These are phyloP conservation scores for Obba rivulosa DNA, from an alignment of 768 basidiomycete genomes.

Conservation along the genomic window DNA sequence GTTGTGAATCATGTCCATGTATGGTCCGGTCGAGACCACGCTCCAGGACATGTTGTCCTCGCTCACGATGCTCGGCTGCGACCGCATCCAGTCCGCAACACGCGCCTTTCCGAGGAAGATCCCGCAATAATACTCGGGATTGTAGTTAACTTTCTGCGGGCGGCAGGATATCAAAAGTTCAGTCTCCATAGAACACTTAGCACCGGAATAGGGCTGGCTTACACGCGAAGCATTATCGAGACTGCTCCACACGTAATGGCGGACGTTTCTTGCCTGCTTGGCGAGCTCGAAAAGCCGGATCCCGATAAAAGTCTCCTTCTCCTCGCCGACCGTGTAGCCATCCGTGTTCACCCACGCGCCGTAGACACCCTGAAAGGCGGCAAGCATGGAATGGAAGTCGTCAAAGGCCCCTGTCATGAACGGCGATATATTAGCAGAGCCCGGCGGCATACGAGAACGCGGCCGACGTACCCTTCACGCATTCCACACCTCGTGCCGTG, in stretches of 20 bases:
- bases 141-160: constrained; percentile 9
- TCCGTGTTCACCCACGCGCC: constrained; percentile 33
- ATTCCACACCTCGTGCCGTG: constrained; percentile 29
- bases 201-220: constrained; percentile 13
- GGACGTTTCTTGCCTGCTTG: constrained; percentile 25
- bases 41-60: constrained; percentile 31
- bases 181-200: background rate
- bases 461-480: constrained; percentile 25
- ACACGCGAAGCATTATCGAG: constrained; percentile 32
- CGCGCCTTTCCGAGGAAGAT: constrained; percentile 37
- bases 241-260: constrained; percentile 36
- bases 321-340: constrained; percentile 33
- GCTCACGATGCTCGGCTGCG: constrained; percentile 28
- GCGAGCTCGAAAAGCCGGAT: constrained; percentile 37
- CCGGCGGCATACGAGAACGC: too few relatives aligned
- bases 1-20: constrained; percentile 14
- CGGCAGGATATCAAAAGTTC: background rate
- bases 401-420: constrained; percentile 24
- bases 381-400: constrained; percentile 23
- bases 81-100: constrained; percentile 32
- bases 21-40: constrained; percentile 25
- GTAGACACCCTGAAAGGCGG: constrained; percentile 26
- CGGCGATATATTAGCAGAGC: background rate
- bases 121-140: constrained; percentile 28
- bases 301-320: constrained; percentile 32